These are phyloP conservation scores for Saccharomycopsis fermentans DNA, from an alignment of 805 yeast genomes.

Conservation along the genomic window DNA sequence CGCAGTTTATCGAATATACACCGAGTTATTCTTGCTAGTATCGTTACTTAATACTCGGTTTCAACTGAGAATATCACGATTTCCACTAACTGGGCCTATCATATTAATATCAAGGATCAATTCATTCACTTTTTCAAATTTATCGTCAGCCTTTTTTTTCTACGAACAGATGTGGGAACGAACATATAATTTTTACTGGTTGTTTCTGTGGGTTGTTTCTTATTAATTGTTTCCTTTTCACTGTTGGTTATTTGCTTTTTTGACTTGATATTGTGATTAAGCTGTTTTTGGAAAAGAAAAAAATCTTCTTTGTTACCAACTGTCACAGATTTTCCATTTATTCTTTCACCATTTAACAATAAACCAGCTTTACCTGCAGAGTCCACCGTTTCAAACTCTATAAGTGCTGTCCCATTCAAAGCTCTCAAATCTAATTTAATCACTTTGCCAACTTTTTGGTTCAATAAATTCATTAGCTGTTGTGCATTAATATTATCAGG, in stretches of 20 bases:
- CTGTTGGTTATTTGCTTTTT: not conserved
- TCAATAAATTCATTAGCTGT: slow-evolving; percentile 29
- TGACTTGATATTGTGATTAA: not conserved
- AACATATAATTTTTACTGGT: not conserved
- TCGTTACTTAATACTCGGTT: no score
- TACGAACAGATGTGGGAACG: not conserved
- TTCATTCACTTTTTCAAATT: not conserved
- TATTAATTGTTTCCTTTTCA: not conserved
- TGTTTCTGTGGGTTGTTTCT: not conserved
- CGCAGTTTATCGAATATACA: no score
- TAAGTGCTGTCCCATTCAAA: slow-evolving; percentile 37
- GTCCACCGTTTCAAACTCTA: slow-evolving; percentile 33
- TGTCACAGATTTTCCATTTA: slow-evolving; percentile 28
- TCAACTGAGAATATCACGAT: no score
- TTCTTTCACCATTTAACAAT: slow-evolving; percentile 29
- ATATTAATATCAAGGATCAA: no score
- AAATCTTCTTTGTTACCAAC: slow-evolving; percentile 29
- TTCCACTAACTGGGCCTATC: no score
- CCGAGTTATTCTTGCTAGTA: no score
- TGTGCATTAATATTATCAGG: slow-evolving; percentile 17
- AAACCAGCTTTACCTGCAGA: slow-evolving; percentile 45
- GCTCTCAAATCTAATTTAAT: slow-evolving; percentile 36
- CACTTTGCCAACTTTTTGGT: slow-evolving; percentile 29
- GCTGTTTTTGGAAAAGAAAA: not conserved
- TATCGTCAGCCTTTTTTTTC: not conserved